These are phyloP conservation scores for Thuja plicata DNA, from an alignment of 83 land plant species.

Conservation along the genomic window DNA sequence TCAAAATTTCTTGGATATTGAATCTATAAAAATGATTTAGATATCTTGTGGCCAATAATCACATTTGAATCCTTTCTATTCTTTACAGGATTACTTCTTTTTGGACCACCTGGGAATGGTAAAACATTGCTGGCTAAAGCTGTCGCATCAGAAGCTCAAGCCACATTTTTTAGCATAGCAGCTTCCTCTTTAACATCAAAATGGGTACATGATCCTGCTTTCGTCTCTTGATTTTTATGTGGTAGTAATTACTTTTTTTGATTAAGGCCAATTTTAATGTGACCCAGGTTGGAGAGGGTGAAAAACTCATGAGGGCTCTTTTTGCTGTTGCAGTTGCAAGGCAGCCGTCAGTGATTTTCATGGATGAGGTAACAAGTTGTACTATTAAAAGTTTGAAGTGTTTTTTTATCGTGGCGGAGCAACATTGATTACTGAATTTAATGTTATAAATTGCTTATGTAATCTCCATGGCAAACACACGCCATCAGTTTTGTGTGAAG, in stretches of 20 bases:
- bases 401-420: not conserved
- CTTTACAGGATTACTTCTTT: slow-evolving; percentile 81
- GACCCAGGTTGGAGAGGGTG: slow-evolving; percentile 90
- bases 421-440: slow-evolving; percentile 1
- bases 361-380: slow-evolving; percentile 72
- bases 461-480: not conserved
- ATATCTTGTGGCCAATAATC: slow-evolving; percentile 1
- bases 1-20: not conserved
- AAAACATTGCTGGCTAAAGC: slow-evolving; percentile 99
- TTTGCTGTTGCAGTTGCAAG: slow-evolving; percentile 88
- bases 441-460: not conserved
- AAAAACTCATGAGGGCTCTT: slow-evolving; percentile 91
- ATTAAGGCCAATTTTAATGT: slow-evolving; percentile 3
- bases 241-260: not conserved
- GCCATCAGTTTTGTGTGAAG: too few species aligned
- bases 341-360: slow-evolving; percentile 93
- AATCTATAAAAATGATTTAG: not conserved
- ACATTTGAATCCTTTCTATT: not conserved
- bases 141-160: slow-evolving; percentile 91
- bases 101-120: slow-evolving; percentile 99
- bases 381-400: not conserved
- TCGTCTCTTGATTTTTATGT: not conserved
- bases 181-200: slow-evolving; percentile 94
- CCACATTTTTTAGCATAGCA: slow-evolving; percentile 94
- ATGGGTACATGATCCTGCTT: slow-evolving; percentile 56